Percentiles rank a stretch among this genome's conserved stretches.
These are phyloP conservation scores for Cyclotella cryptica DNA, from an alignment of 108 stramenopile genomes.

Conservation along the genomic window DNA sequence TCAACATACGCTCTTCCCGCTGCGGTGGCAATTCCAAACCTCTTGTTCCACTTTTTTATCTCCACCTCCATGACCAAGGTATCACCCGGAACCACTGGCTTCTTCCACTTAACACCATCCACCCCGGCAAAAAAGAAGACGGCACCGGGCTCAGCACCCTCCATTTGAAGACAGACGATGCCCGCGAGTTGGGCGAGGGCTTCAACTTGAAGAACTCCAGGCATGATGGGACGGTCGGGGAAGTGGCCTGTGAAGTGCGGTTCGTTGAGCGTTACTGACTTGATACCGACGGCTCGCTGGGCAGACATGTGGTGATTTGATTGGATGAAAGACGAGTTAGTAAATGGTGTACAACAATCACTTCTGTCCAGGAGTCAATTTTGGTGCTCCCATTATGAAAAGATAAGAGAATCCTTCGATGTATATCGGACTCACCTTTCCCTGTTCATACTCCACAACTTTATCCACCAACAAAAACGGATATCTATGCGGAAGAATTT, in stretches of 20 bases:
- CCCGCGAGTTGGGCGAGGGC: slow-evolving; percentile 98
- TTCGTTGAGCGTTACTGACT: slow-evolving; percentile 95
- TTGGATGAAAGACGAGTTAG: neutral
- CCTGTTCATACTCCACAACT: slow-evolving; percentile 92
- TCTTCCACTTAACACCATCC: slow-evolving; percentile 97
- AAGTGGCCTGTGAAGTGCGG: slow-evolving; percentile 99
- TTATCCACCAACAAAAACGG: slow-evolving; percentile 92
- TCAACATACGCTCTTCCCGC: slow-evolving; percentile 88
- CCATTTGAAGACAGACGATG: slow-evolving; percentile 90
- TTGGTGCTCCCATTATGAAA: neutral
- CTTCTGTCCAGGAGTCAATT: neutral
- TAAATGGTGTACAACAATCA: too few species aligned
- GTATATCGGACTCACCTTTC: slow-evolving; percentile 79
- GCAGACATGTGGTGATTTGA: neutral
- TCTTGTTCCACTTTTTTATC: slow-evolving; percentile 86
- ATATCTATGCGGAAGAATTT: slow-evolving; percentile 94
- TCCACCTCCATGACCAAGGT: slow-evolving; percentile 96
- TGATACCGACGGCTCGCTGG: slow-evolving; percentile 91
- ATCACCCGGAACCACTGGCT: slow-evolving; percentile 97
- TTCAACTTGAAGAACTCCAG: slow-evolving; percentile 97
- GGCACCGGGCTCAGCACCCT: slow-evolving; percentile 84
- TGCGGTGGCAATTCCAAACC: slow-evolving; percentile 90
- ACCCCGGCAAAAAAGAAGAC: slow-evolving; percentile 98
- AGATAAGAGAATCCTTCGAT: too few species aligned
- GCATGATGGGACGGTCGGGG: slow-evolving; percentile 97